phyloP scores from a whole-genome alignment of 2,329 filamentous ascomycete genomes.

The Juglanconis oblonga region DNA sequence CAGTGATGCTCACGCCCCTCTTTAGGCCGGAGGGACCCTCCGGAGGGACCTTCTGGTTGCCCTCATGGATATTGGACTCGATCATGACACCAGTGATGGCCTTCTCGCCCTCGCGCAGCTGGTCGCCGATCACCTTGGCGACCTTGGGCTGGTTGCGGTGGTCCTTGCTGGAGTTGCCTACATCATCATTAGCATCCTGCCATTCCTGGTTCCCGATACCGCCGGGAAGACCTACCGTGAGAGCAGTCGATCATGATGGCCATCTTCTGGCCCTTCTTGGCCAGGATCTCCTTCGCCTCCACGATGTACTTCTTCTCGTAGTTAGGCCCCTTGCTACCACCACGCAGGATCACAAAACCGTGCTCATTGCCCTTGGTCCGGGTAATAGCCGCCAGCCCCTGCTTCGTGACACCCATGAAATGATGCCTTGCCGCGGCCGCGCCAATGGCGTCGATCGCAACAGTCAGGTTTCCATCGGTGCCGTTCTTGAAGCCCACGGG shows the following conservation, averaged over 20 bases:
- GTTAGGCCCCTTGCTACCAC: slow-evolving; percentile 89
- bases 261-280: slow-evolving; percentile 78
- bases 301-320: slow-evolving; percentile 84
- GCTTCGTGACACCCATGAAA: slow-evolving; percentile 98
- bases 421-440: slow-evolving; percentile 83
- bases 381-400: slow-evolving; percentile 91
- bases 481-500: slow-evolving; percentile 99
- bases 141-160: slow-evolving; percentile 97
- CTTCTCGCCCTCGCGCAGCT: slow-evolving; percentile 82
- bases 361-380: slow-evolving; percentile 92
- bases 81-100: slow-evolving; percentile 97
- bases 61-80: slow-evolving; percentile 94
- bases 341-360: slow-evolving; percentile 93
- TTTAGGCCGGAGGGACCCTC: slow-evolving; percentile 77
- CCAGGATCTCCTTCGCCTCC: slow-evolving; percentile 72
- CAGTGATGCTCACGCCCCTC: slow-evolving; percentile 91
- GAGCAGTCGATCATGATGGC: slow-evolving; percentile 99
- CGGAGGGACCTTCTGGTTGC: slow-evolving; percentile 80
- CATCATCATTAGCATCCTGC: slow-evolving; percentile 11
- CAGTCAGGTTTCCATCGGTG: slow-evolving; percentile 85
- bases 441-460: slow-evolving; percentile 95
- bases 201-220: not conserved
- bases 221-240: slow-evolving; percentile 61
- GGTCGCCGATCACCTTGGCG: slow-evolving; percentile 75
- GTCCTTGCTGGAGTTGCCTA: slow-evolving; percentile 95